Base-by-base conservation (phyloP, 2,329 filamentous ascomycete genomes). In the Trichoderma arundinaceum region DNA sequence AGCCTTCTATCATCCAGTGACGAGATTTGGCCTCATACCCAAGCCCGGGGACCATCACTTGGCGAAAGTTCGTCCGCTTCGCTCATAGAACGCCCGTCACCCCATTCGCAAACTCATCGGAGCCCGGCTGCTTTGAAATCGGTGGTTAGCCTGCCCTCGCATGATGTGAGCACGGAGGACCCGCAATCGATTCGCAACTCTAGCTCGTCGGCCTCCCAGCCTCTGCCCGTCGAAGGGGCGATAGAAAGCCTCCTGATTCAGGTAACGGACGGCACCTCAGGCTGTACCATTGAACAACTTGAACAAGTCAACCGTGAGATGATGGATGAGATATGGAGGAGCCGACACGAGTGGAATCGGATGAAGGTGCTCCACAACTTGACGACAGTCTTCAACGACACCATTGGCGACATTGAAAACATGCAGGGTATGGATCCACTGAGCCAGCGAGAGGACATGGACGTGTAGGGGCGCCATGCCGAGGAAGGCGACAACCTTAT, bases 301-400 rank as follows among this genome's bases (percentile, higher is more conserved):
- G 94, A 98, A 81, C 94, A 98, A 77, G 89, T 97, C 75, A 94
- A 94, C 76, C 90, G 93, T 7, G 88, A 90, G 70, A 81, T 98
- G 69, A 98, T 98, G 94, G 91, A 94, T 67, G 88, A 89, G 69
- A 86, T 98, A 51, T 99, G 95, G 95, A 84, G 84, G 67, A 86
- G 85, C 67, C 86, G 93, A 57, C 84, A 87, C 54, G 89, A 96
- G 73, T 95, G 92, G 87, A 95, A 99, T 77, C 87, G 95, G 49
- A 89, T 88, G 72, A 83, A 84, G 71, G 93, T 97, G 13, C 83
- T 89, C 13, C 80, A 80, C 52, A 80, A 83, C 43, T 84, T 96
- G 43, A 82, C 82, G 48, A 81, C 84, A 15, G 87, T 91, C 4
- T 97, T 97, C 76, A 94, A 96, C 71, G 87, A 88, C 35, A 87